Conservation (phyloP, 2,329 filamentous ascomycete genomes). For the Golovinomyces cichoracearum region DNA sequence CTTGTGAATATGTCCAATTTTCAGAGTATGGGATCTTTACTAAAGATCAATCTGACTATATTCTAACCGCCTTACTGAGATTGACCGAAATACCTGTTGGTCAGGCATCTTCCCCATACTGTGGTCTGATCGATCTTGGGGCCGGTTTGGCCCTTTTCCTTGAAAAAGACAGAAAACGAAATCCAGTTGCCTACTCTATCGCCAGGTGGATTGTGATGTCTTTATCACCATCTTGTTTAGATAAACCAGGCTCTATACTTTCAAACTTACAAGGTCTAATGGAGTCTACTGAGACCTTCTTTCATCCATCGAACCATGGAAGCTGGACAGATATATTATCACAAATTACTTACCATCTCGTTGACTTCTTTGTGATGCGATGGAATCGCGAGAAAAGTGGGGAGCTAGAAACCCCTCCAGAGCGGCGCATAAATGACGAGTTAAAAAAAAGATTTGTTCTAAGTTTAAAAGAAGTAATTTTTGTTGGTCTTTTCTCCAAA, state of each 20-base stretch:
- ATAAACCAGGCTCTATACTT: constrained; percentile 53
- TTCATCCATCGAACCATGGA: constrained; percentile 90
- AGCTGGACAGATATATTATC: constrained; percentile 72
- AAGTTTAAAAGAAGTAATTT: constrained; percentile 71
- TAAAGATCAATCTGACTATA: constrained; percentile 65
- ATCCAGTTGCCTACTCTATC: constrained; percentile 75
- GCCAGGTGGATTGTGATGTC: constrained; percentile 85
- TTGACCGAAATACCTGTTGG: constrained; percentile 89
- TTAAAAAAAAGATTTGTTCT: constrained; percentile 74
- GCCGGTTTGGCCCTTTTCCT: constrained; percentile 65
- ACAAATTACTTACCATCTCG: constrained; percentile 73
- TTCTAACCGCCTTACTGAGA: constrained; percentile 76
- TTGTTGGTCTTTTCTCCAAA: constrained; percentile 96
- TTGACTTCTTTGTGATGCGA: constrained; percentile 87
- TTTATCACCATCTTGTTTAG: constrained; percentile 57
- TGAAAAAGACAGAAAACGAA: constrained; percentile 80
- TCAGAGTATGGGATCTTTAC: constrained; percentile 76
- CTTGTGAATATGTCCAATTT: constrained; percentile 51
- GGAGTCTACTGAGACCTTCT: constrained; percentile 91
- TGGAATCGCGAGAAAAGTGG: constrained; percentile 91
- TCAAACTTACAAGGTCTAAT: constrained; percentile 72
- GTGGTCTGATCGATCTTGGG: constrained; percentile 49
- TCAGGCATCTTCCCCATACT: constrained; percentile 82
- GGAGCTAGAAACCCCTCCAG: constrained; percentile 63
- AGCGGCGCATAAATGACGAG: constrained; percentile 52